Conservation (phyloP, 208 protist genomes). For the Trichomonas gallinae region DNA sequence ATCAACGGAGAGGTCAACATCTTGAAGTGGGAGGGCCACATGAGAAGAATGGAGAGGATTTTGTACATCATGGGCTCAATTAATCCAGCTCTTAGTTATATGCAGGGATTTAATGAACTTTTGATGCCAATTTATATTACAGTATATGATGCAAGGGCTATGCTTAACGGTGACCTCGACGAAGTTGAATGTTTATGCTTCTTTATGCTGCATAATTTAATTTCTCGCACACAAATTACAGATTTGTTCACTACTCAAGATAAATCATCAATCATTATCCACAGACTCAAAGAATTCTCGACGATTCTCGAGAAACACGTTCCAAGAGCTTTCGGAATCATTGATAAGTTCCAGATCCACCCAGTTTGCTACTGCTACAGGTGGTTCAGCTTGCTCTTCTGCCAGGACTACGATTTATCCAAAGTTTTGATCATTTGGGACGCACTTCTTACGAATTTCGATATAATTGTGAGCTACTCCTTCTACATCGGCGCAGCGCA, state of each 20-base stretch:
- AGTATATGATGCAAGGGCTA: not conserved
- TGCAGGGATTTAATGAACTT: slow-evolving; percentile 16
- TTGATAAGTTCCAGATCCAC: not conserved
- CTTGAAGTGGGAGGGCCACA: not conserved
- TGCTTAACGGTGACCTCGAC: not conserved
- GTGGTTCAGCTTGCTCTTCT: not conserved
- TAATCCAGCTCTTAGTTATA: not conserved
- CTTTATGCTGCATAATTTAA: not conserved
- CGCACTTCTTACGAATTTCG: not conserved
- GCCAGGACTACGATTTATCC: not conserved
- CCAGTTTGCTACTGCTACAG: not conserved
- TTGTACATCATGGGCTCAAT: not conserved
- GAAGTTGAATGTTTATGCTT: not conserved
- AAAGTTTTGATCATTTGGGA: not conserved
- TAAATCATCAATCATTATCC: not conserved
- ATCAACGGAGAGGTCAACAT: not conserved
- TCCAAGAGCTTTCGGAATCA: not conserved
- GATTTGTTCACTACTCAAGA: slow-evolving; percentile 16
- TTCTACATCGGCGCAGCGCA: not conserved
- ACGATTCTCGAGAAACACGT: not conserved
- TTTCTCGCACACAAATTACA: not conserved
- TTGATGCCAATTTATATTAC: not conserved
- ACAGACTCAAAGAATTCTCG: not conserved
- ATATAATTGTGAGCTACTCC: not conserved
- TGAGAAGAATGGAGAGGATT: not conserved